Evolutionary conservation across 1,284 basidiomycete genomes (phyloP).

Genomic region (Naganishia cerealis): DNA sequence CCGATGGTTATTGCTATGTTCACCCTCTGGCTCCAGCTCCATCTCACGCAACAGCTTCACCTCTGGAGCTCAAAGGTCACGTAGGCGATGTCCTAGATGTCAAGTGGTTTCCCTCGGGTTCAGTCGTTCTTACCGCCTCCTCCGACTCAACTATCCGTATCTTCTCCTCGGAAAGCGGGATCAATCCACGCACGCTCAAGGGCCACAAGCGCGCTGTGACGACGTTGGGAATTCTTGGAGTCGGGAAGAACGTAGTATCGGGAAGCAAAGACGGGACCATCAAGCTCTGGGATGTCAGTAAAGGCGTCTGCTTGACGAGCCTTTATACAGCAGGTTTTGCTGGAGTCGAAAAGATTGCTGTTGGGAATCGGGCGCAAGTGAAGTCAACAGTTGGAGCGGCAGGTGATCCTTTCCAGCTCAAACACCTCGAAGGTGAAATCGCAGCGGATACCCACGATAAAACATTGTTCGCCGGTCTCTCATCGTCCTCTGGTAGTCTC

Average conservation of each 20-base stretch:
- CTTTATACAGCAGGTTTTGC: constrained; percentile 40
- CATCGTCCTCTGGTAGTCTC: constrained; percentile 62
- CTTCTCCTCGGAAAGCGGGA: constrained; percentile 48
- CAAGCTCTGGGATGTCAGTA: constrained; percentile 71
- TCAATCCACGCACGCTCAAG: constrained; percentile 62
- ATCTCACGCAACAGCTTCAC: neutral
- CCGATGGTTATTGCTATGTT: constrained; percentile 52
- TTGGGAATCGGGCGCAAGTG: constrained; percentile 42
- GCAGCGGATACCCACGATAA: constrained; percentile 59
- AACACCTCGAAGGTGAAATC: constrained; percentile 34
- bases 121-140: constrained; percentile 54
- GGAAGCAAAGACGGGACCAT: constrained; percentile 67
- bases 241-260: constrained; percentile 65
- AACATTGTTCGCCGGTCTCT: constrained; percentile 61
- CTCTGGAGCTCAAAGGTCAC: constrained; percentile 50
- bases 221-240: constrained; percentile 63
- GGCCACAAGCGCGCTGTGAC: constrained; percentile 65
- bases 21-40: constrained; percentile 32
- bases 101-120: constrained; percentile 50
- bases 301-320: constrained; percentile 58
- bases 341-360: constrained; percentile 40
- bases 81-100: constrained; percentile 54
- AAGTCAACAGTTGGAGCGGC: neutral
- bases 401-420: constrained; percentile 20
- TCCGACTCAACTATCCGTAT: constrained; percentile 54